Conservation (phyloP, 2,329 filamentous ascomycete species). For the Colletotrichum melonis region DNA sequence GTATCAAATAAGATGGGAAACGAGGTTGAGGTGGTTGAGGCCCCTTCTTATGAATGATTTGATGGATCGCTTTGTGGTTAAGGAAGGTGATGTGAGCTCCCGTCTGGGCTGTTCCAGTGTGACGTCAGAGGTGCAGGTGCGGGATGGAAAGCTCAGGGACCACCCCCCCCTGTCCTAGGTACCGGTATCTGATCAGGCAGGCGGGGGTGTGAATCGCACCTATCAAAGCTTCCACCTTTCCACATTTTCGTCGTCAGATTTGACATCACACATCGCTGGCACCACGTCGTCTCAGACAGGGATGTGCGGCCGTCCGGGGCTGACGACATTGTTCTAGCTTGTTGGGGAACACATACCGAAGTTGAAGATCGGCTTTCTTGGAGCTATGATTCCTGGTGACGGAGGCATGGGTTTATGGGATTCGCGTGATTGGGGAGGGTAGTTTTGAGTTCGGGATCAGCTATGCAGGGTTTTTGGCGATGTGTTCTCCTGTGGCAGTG, state of each 20-base stretch:
- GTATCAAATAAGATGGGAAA: accelerated
- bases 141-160: not conserved
- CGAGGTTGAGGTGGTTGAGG: not conserved
- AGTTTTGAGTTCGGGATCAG: not conserved
- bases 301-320: not conserved
- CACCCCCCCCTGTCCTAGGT: not conserved
- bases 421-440: not conserved
- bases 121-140: constrained; percentile 16
- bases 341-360: not conserved
- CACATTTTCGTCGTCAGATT: not conserved
- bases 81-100: not conserved
- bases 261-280: constrained; percentile 16
- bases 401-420: not conserved
- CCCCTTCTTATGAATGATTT: not conserved
- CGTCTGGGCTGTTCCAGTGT: not conserved
- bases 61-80: not conserved
- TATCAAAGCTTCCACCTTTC: constrained; percentile 16
- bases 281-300: not conserved
- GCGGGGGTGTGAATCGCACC: constrained; percentile 12
- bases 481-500: not conserved
- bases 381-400: not conserved
- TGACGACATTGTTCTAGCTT: constrained; percentile 14
- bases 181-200: constrained; percentile 11
- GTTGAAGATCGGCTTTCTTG: not conserved
- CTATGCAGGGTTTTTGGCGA: not conserved